Conservation (phyloP, 495 filamentous ascomycete genomes). For the Talaromyces adpressus region DNA sequence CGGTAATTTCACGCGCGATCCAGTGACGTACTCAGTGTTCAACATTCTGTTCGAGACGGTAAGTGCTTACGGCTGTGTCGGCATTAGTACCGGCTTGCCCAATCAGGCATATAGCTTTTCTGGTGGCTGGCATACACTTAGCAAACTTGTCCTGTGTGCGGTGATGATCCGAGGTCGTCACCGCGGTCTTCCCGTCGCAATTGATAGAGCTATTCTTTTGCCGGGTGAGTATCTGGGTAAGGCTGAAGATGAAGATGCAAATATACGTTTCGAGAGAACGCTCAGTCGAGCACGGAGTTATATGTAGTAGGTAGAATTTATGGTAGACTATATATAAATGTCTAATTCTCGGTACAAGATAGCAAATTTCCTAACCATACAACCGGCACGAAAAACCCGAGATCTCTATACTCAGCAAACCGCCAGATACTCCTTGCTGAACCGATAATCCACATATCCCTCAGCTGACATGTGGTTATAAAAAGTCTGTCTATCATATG, state of each 20-base stretch:
- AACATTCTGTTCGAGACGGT: background rate
- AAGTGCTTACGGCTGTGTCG: background rate
- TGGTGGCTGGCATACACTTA: background rate
- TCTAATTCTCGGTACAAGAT: background rate
- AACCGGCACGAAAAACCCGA: background rate
- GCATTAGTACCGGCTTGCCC: background rate
- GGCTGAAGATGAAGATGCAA: background rate
- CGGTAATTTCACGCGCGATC: background rate
- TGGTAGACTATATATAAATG: too few relatives aligned
- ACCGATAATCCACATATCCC: conserved; percentile 59
- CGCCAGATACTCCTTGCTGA: conserved; percentile 8
- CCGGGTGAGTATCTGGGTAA: background rate
- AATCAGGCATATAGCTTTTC: background rate
- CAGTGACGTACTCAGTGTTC: background rate
- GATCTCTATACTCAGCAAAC: background rate
- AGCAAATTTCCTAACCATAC: too few relatives aligned
- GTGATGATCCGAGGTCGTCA: background rate
- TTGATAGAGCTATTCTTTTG: background rate
- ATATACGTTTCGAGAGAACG: background rate
- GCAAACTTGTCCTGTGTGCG: background rate
- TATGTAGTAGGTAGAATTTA: background rate
- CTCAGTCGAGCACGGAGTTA: background rate
- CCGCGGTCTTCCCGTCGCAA: background rate
- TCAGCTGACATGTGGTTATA: conserved; percentile 39
- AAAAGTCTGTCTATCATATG: conserved; percentile 53